Percentiles rank a stretch among this genome's conserved stretches.
Conservation (phyloP, 2,329 filamentous ascomycete genomes). For the Colletotrichum sp. region DNA sequence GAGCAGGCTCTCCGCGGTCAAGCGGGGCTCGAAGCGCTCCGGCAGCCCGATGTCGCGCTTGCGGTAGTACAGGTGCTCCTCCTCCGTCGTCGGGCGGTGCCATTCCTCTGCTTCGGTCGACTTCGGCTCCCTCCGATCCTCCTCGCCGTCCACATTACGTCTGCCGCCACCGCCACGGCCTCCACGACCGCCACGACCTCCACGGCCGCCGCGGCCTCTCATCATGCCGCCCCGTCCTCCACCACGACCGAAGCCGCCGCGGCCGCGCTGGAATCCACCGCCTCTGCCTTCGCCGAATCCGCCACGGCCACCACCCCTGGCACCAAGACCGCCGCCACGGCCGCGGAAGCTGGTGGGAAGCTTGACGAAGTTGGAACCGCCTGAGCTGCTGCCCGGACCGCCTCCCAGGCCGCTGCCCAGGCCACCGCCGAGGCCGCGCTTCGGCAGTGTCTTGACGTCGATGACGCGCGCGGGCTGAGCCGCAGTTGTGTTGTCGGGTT, state of each 20-base stretch:
- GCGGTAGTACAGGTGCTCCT: conserved; percentile 29
- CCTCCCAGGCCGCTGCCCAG: neutral
- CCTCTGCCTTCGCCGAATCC: conserved; percentile 6
- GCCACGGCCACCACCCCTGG: conserved; percentile 25
- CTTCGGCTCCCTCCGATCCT: neutral
- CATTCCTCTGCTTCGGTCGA: neutral
- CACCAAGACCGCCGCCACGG: neutral
- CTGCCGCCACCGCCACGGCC: conserved; percentile 25
- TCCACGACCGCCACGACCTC: neutral
- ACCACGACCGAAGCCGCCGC: neutral
- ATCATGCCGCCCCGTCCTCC: conserved; percentile 22
- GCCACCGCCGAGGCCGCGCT: conserved; percentile 12
- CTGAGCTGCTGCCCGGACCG: neutral
- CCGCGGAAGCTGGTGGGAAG: conserved; percentile 9
- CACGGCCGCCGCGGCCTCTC: conserved; percentile 5
- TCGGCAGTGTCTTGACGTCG: conserved; percentile 42
- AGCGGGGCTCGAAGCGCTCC: conserved; percentile 29
- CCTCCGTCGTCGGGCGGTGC: conserved; percentile 24
- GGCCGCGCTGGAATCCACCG: neutral
- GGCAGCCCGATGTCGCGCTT: conserved; percentile 24
- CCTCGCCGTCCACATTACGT: conserved; percentile 15
- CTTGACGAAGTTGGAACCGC: conserved; percentile 11
- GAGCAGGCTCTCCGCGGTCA: neutral
- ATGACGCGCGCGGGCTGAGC: conserved; percentile 30
- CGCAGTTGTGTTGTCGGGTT: neutral